Evolutionary conservation across 179 eudicot genomes (phyloP).

Genomic region (Sideroxylon spinosum): DNA sequence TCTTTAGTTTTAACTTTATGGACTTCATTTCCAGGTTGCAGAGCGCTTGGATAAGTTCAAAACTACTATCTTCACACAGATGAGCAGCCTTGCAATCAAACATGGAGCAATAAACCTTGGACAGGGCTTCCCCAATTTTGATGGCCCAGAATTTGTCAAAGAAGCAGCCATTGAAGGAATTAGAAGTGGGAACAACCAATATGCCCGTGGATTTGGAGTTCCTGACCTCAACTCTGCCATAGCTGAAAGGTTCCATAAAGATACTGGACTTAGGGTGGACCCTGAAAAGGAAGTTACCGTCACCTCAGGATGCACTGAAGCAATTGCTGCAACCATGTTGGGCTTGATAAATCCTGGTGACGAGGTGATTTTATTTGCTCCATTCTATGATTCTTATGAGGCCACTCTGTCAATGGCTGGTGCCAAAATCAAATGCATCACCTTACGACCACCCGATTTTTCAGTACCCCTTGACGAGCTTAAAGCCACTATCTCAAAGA

Average conservation of each 20-base stretch:
- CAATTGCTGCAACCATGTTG: slow-evolving; percentile 87
- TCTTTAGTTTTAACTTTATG: not conserved
- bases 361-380: slow-evolving; percentile 85
- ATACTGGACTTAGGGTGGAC: slow-evolving; percentile 71
- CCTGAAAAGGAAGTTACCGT: slow-evolving; percentile 94
- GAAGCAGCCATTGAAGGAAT: slow-evolving; percentile 90
- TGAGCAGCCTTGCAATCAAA: slow-evolving; percentile 91
- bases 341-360: slow-evolving; percentile 95
- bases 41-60: slow-evolving; percentile 93
- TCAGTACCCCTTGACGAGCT: slow-evolving; percentile 74
- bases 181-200: slow-evolving; percentile 75
- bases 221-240: slow-evolving; percentile 84
- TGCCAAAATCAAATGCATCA: slow-evolving; percentile 67
- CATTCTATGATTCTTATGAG: slow-evolving; percentile 90
- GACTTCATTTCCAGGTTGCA: slow-evolving; percentile 49
- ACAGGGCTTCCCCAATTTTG: slow-evolving; percentile 96
- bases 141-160: slow-evolving; percentile 93
- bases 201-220: slow-evolving; percentile 88
- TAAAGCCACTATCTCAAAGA: slow-evolving; percentile 52
- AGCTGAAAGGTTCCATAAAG: slow-evolving; percentile 69
- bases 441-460: slow-evolving; percentile 77
- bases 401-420: slow-evolving; percentile 99
- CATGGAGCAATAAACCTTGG: slow-evolving; percentile 97
- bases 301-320: slow-evolving; percentile 98
- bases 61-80: slow-evolving; percentile 89